Evolutionary conservation across 176 grass and related monocot genomes (phyloP), one percentile per base, ranked within the genome.

Genomic region (Bromus sterilis): DNA sequence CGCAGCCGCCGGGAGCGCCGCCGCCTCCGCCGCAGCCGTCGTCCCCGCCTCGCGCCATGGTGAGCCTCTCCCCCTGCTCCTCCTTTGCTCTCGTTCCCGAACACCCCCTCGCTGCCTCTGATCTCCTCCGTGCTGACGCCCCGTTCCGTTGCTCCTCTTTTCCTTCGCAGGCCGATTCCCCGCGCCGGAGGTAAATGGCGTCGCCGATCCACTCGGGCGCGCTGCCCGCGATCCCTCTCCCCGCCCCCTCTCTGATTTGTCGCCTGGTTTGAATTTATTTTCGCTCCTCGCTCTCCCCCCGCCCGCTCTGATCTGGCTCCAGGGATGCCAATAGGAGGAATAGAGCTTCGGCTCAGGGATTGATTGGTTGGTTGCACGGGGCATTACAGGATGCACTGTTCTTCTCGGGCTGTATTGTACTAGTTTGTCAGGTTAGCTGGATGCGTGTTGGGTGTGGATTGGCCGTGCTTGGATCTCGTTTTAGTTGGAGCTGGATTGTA

Each of bases 111-210:
- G 30, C 20, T 73, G 37, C 37, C 37, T 6, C 33, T 34, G 33
- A 34, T 4, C 28, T 20, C 26, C 77, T 44, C 63, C 43, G 5
- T 25, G 41, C 88, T 89, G 35, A 89, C 77, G 32, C 23, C 15
- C 51, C 15, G 6, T n/a, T 59, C 10, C 32, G 62, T 1, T 65
- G 0, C 72, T 72, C 39, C 16, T 37, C 39, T 88, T 43, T 55
- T 26, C 86, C 39, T 36, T 70, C 6, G 73, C 91, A 93, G 91
- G 91, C 91, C 9, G 91, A 93, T 36, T 82, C 91, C 33, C 91
- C 84, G 42, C 91, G 87, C 71, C 67, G 79, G 60, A 87, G 87
- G 91, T 90, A 90, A 90, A 90, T 43, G 39, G 13, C 36, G 34
- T 56, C 69, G 40, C 53, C 3, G 11, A 16, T 13, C 12, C 44